Conservation (phyloP, 148 eudicot species). For the Fallopia convolvulus region DNA sequence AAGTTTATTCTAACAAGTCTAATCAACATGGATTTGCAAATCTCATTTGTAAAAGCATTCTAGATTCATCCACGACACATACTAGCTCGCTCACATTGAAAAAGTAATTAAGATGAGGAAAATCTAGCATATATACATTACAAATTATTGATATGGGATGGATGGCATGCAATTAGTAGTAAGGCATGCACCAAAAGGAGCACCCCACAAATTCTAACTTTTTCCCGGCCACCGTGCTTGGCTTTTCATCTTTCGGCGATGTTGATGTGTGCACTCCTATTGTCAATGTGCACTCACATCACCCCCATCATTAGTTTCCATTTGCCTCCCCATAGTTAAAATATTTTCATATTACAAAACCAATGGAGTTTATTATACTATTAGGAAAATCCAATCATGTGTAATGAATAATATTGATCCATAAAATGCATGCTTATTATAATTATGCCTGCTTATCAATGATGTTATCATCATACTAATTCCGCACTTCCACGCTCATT, state of each 20-base stretch:
- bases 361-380: not conserved
- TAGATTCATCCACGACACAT: no score
- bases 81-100: not conserved
- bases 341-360: not conserved
- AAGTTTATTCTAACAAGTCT: no score
- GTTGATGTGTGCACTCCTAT: not conserved
- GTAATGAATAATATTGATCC: not conserved
- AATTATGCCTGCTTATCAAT: conserved; percentile 7
- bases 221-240: conserved; percentile 4
- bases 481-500: conserved; percentile 3
- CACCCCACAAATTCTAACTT: not conserved
- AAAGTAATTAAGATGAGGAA: not conserved
- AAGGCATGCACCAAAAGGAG: conserved; percentile 11
- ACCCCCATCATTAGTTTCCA: not conserved
- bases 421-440: conserved; percentile 7
- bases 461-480: conserved; percentile 9
- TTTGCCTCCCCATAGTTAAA: not conserved
- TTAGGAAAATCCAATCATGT: conserved; percentile 5
- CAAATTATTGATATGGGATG: not conserved
- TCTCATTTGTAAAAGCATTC: no score
- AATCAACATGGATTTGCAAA: no score
- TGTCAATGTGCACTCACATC: conserved; percentile 8
- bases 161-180: not conserved
- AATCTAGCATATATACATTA: not conserved
- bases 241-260: conserved; percentile 13